Evolutionary conservation across 495 filamentous ascomycete species (phyloP).

Genomic region (Penicillium simplicissimum): DNA sequence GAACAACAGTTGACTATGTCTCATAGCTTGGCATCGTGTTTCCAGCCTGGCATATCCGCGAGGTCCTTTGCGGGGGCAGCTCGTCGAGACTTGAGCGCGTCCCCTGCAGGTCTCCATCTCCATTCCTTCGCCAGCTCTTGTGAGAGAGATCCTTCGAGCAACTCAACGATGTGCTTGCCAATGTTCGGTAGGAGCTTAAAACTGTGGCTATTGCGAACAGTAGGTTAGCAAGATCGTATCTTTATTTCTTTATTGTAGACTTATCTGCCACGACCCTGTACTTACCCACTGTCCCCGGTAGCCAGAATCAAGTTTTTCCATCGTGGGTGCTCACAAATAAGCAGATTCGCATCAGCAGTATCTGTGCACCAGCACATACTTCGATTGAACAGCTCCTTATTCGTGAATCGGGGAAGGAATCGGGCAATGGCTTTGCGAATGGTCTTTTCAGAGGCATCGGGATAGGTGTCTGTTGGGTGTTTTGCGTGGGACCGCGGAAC

Average conservation of each 20-base stretch:
- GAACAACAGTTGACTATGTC: background rate
- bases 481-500: conserved; percentile 25
- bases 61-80: conserved; percentile 23
- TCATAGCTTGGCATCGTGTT: conserved; percentile 22
- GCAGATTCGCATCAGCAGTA: conserved; percentile 46
- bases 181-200: conserved; percentile 27
- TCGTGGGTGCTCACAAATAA: conserved; percentile 42
- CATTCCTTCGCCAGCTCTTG: conserved; percentile 16
- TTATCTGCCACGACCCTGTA: background rate
- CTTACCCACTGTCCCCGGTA: conserved; percentile 26
- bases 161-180: conserved; percentile 23
- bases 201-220: conserved; percentile 4
- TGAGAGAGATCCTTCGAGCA: conserved; percentile 18
- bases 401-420: conserved; percentile 45
- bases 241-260: background rate
- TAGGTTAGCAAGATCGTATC: background rate
- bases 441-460: conserved; percentile 40
- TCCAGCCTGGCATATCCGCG: conserved; percentile 25
- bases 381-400: conserved; percentile 43
- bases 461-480: conserved; percentile 33
- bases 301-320: conserved; percentile 26
- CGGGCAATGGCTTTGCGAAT: conserved; percentile 41
- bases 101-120: conserved; percentile 26
- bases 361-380: conserved; percentile 54
- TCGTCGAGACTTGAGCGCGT: conserved; percentile 21